Base-by-base conservation (phyloP, 139 green algal species). In the Nannochloris sp. region DNA sequence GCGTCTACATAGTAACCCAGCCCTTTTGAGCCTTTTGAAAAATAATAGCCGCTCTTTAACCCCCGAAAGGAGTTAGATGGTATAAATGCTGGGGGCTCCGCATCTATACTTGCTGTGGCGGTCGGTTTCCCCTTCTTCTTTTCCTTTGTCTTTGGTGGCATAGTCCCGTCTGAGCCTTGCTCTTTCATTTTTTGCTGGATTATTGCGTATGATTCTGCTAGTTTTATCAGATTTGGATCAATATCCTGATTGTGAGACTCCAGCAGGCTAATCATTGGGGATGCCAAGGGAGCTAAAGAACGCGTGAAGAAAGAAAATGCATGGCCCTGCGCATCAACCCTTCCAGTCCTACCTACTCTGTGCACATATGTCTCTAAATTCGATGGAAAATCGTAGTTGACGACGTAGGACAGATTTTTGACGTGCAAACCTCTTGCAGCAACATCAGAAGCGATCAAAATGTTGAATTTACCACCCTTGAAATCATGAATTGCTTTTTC, bases 351-450 rank as follows among this genome's bases (percentile, higher is more conserved):
- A 0, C 91, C 91, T 44, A 96, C 88, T 50, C 72, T 73, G 80
- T 97, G 91, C 19, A 96, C 81, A 78, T 97, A 97, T 4, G 83
- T 75, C 55, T 96, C 89, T 15, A 95, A 62, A 27, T 68, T 81
- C 27, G 50, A 29, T 18, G 91, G 90, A 69, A 93, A 93, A 66
- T 96, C 89, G 57, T 95, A 95, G 75, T 93, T 92, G 31, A 95
- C 81, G 0, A 94, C 79, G 60, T 91, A 89, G 16, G 87, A 81
- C 70, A 95, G 78, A 6, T 50, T 57, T 9, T 65, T 66, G 62
- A 95, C 84, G 80, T 96, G 76, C 57, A 95, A 74, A 2, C 88
- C 88, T 1, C 88, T 67, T 0, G 79, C 83, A 2, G 87, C 88
- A 7, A 95, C 87, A 60, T 95, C 88, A 0, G 87, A 90, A 1